Conservation (phyloP, 2,329 filamentous ascomycete species). For the Gnomoniopsis smithogilvyi region DNA sequence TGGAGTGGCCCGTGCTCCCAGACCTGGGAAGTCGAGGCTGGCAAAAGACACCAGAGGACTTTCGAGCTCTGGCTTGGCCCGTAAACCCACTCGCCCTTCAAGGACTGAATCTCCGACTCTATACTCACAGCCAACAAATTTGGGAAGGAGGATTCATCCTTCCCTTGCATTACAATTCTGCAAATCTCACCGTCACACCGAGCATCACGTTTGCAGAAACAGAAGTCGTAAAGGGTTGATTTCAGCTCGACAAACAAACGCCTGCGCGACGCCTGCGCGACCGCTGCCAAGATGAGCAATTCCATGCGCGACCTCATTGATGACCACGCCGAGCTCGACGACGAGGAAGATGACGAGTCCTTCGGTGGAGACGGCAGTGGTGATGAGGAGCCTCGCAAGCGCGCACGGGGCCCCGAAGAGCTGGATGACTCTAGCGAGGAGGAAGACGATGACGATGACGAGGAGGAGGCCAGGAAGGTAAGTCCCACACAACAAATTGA, state of each 20-base stretch:
- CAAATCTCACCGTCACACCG: background rate
- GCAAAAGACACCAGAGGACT: background rate
- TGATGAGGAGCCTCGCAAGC: conserved; percentile 60
- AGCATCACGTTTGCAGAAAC: background rate
- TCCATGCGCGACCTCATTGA: conserved; percentile 76
- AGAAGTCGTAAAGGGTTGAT: background rate
- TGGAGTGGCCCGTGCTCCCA: background rate
- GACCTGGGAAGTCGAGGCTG: background rate
- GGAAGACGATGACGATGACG: conserved; percentile 88
- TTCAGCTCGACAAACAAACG: conserved; percentile 6
- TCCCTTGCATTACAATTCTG: background rate
- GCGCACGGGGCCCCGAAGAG: conserved; percentile 40
- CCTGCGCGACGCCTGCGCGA: background rate
- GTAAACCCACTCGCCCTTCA: background rate
- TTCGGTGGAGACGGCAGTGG: conserved; percentile 77
- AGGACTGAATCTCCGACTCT: background rate
- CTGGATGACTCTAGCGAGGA: conserved; percentile 88
- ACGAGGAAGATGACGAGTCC: conserved; percentile 80
- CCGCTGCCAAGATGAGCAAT: conserved; percentile 53
- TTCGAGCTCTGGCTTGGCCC: background rate
- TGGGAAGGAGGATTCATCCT: too few relatives aligned
- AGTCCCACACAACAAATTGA: background rate
- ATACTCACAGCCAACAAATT: background rate
- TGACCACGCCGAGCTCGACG: conserved; percentile 80
- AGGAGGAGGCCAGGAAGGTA: conserved; percentile 76